Evolutionary conservation across 2,329 filamentous ascomycete species (phyloP), one percentile per base, ranked within the genome.

Genomic region (Fusarium falciforme): DNA sequence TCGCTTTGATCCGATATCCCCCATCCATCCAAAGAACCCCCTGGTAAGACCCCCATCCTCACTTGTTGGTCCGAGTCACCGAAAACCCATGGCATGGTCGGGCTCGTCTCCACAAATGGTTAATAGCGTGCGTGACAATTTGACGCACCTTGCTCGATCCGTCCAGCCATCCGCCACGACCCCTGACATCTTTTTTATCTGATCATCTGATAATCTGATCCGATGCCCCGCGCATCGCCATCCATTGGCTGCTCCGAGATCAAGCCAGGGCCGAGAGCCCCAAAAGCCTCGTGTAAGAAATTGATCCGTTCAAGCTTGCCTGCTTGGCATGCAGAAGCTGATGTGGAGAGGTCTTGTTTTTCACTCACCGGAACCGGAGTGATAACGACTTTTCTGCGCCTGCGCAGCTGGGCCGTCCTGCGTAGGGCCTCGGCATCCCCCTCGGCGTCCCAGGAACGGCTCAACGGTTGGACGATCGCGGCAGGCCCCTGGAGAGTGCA

Each of bases 141-240:
- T 52, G 47, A 29, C 47, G 47, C 33, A 58, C 54, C 54, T 58
- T 58, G 54, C 54, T 58, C 54, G 33, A 58, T 58, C 54, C 54
- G 54, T 36, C 54, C 31, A 22, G 31, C n/a, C 22, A 49, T 31
- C 57, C 38, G 57, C 57, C 57, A 33, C 12, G 10, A 60, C 17
- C 35, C 57, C 35, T 31, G 27, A 17, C 20, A 27, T 25, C 5
- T 61, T 47, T 49, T 47, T 61, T 61, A 61, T 61, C 59, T 61
- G 59, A 61, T 61, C 59, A 61, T 61, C 59, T 61, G 59, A 61
- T 61, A 49, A 61, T 61, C 59, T 61, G 59, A 47, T 61, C 27
- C 59, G 40, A 61, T 61, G 59, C 59, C 40, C 59, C 59, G 29
- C 59, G 59, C 59, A 47, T 31, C n/a, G 17, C 40, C 59, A 61